Evolutionary conservation across 306 rosid species (phyloP).

Genomic region (Neltuma alba): DNA sequence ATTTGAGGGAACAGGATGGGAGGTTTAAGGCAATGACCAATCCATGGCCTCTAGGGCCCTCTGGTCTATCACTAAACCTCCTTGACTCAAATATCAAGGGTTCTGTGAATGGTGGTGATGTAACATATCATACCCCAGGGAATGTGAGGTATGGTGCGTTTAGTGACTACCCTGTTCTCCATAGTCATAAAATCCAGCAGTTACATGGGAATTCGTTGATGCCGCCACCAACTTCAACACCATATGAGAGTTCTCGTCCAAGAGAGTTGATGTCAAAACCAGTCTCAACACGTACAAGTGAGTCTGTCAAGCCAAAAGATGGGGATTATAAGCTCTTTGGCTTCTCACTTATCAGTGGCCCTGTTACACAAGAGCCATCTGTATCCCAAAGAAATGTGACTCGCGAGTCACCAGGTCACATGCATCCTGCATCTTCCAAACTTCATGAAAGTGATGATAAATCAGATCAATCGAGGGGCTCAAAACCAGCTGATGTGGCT

Average conservation of each 20-base stretch:
- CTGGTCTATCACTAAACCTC: constrained; percentile 60
- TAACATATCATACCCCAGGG: constrained; percentile 57
- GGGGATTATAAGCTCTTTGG: constrained; percentile 87
- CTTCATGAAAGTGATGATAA: constrained; percentile 52
- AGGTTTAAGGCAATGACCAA: constrained; percentile 49
- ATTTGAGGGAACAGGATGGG: constrained; percentile 59
- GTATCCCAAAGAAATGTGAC: constrained; percentile 40
- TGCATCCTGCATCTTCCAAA: constrained; percentile 36
- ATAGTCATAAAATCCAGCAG: constrained; percentile 60
- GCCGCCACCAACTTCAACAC: constrained; percentile 65
- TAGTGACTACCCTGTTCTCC: constrained; percentile 51
- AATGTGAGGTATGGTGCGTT: constrained; percentile 52
- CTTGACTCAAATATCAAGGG: constrained; percentile 59
- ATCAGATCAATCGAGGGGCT: constrained; percentile 58
- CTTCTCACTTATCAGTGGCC: constrained; percentile 55
- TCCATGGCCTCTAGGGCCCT: constrained; percentile 62
- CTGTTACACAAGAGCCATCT: constrained; percentile 44
- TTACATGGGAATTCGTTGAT: constrained; percentile 64
- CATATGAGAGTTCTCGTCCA: constrained; percentile 49
- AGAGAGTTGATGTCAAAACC: constrained; percentile 50
- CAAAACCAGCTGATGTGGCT: constrained; percentile 43
- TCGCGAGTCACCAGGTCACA: constrained; percentile 38
- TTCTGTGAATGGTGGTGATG: constrained; percentile 48
- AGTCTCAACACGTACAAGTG: constrained; percentile 41
- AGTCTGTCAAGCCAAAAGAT: constrained; percentile 59